Percentiles rank a stretch among this genome's conserved stretches.
These are phyloP conservation scores for Phytophthora hybrid DNA, from an alignment of 352 stramenopile species.

Conservation along the genomic window DNA sequence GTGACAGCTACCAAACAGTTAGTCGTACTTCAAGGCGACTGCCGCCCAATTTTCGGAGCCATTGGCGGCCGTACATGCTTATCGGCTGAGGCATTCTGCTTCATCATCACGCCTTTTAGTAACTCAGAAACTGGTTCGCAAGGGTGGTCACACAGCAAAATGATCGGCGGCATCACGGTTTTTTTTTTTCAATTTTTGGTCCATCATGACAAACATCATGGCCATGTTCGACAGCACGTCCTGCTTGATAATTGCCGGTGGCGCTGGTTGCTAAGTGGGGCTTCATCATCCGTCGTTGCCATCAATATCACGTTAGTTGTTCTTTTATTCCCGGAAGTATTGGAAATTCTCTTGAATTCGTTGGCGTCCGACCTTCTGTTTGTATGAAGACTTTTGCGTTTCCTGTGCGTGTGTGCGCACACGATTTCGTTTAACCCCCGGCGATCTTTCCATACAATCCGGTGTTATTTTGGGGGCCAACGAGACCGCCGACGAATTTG, in stretches of 20 bases:
- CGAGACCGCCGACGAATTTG: no score
- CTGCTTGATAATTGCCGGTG: conserved; percentile 50
- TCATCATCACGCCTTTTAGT: conserved; percentile 25
- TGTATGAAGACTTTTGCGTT: no score
- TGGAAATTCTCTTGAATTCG: no score
- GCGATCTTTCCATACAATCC: no score
- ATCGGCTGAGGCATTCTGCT: conserved; percentile 55
- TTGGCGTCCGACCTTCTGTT: no score
- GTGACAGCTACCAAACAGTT: conserved; percentile 47
- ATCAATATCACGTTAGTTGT: no score
- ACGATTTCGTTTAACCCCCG: no score
- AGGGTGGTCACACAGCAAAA: conserved; percentile 34
- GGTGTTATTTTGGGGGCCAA: no score
- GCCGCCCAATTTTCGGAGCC: conserved; percentile 57
- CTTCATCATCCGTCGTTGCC: no score
- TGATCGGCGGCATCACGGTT: conserved; percentile 42
- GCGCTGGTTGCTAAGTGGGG: conserved; percentile 36
- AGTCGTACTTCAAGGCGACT: conserved; percentile 48
- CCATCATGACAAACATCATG: conserved; percentile 53
- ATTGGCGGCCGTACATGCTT: conserved; percentile 67
- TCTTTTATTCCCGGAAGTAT: no score
- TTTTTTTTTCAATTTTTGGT: conserved; percentile 48
- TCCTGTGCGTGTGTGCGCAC: no score
- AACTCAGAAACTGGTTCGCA: conserved; percentile 44
- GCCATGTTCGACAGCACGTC: conserved; percentile 51